Percentiles rank a stretch among this genome's conserved stretches.
Evolutionary conservation across 192 early-diverging fungal species (phyloP).

Genomic region (Jimgerdemannia flammicorona): DNA sequence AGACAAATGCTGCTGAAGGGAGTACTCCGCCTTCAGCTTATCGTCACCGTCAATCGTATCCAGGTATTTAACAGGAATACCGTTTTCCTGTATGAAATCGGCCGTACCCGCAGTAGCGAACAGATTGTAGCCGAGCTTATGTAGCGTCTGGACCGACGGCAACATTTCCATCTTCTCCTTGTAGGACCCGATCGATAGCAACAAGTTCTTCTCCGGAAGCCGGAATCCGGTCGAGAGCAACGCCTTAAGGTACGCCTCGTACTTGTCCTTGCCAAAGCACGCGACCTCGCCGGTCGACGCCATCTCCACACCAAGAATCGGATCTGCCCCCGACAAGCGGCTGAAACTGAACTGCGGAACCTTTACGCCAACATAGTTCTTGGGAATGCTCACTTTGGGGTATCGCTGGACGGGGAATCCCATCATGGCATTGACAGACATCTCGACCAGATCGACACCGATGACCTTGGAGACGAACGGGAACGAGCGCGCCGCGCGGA

Average conservation of each 20-base stretch:
- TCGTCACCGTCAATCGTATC: constrained; percentile 68
- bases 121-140: constrained; percentile 82
- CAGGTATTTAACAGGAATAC: constrained; percentile 86
- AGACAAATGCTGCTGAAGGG: constrained; percentile 89
- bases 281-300: constrained; percentile 99
- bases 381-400: constrained; percentile 62
- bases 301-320: constrained; percentile 98
- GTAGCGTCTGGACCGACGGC: constrained; percentile 80
- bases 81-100: constrained; percentile 95
- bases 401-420: constrained; percentile 78
- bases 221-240: constrained; percentile 89
- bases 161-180: constrained; percentile 98
- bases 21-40: constrained; percentile 80
- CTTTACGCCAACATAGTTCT: constrained; percentile 93
- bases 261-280: constrained; percentile 96
- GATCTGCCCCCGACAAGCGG: constrained; percentile 93
- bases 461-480: constrained; percentile 98
- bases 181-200: constrained; percentile 96
- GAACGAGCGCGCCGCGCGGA: constrained; percentile 94
- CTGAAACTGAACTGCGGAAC: constrained; percentile 98
- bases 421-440: constrained; percentile 94
- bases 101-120: constrained; percentile 97
- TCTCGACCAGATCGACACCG: constrained; percentile 92
- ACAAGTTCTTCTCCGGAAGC: constrained; percentile 92
- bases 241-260: constrained; percentile 97